A percentile compares a stretch with the other conserved stretches of the same genome.
These are phyloP conservation scores for Talaromyces atroroseus DNA, from an alignment of 2,329 filamentous ascomycete species.

Conservation along the genomic window DNA sequence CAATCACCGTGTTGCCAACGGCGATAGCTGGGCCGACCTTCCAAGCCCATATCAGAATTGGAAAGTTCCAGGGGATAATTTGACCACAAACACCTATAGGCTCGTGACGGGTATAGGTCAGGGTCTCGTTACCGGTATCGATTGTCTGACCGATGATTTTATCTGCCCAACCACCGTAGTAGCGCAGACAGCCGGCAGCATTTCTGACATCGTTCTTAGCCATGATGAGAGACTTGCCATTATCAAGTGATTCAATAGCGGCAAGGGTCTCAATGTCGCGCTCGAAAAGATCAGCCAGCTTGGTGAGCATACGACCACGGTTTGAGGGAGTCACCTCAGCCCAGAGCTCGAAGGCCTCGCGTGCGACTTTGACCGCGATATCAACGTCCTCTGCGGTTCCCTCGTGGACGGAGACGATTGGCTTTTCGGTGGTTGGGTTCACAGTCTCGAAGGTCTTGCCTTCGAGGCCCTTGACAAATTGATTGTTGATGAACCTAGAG, in stretches of 20 bases:
- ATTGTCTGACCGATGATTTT: conserved; percentile 88
- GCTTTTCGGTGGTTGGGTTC: conserved; percentile 79
- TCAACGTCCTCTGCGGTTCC: conserved; percentile 74
- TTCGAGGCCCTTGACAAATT: conserved; percentile 77
- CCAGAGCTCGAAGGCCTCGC: conserved; percentile 70
- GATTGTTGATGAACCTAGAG: conserved; percentile 63
- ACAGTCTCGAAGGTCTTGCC: conserved; percentile 89
- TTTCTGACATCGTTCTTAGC: conserved; percentile 65
- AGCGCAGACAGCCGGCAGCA: conserved; percentile 68
- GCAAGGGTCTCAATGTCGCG: conserved; percentile 71
- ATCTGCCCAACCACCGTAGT: conserved; percentile 80
- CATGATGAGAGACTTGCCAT: conserved; percentile 40
- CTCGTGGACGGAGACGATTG: conserved; percentile 76
- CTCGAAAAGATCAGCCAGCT: conserved; percentile 75
- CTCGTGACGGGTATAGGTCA: conserved; percentile 80
- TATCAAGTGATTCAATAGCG: conserved; percentile 71
- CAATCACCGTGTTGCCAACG: conserved; percentile 56
- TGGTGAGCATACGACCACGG: conserved; percentile 64
- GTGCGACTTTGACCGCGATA: conserved; percentile 76
- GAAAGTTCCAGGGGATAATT: conserved; percentile 90
- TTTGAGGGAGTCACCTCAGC: conserved; percentile 65
- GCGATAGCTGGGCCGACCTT: conserved; percentile 71
- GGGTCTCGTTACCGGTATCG: conserved; percentile 69
- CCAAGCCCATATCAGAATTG: conserved; percentile 78
- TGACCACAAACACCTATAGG: conserved; percentile 77